Conservation (phyloP, 805 yeast species). For the Candida xyloterini region DNA sequence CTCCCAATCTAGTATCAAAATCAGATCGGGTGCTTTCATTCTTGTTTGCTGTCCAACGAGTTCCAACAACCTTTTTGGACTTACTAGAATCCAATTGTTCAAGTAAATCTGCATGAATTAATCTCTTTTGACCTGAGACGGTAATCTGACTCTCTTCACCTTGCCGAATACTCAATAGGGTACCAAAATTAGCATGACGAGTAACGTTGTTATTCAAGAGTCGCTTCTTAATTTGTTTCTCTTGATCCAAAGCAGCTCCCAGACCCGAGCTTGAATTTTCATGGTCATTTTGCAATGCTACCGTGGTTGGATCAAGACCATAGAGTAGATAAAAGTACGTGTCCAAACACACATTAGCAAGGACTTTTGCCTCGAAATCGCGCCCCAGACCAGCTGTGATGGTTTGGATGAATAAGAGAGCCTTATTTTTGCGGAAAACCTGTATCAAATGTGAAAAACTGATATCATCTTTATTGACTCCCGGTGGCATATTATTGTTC, state of each 20-base stretch:
- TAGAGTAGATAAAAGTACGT: slow-evolving; percentile 60
- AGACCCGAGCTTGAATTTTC: slow-evolving; percentile 32
- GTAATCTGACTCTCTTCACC: slow-evolving; percentile 57
- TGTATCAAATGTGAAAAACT: slow-evolving; percentile 54
- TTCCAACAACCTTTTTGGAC: slow-evolving; percentile 48
- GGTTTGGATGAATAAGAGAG: slow-evolving; percentile 68
- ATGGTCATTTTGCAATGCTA: slow-evolving; percentile 15
- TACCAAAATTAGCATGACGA: slow-evolving; percentile 90
- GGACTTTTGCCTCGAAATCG: slow-evolving; percentile 59
- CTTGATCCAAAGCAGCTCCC: slow-evolving; percentile 55
- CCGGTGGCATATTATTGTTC: slow-evolving; percentile 49
- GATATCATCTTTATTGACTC: slow-evolving; percentile 63
- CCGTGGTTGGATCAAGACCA: slow-evolving; percentile 45
- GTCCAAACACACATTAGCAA: slow-evolving; percentile 67
- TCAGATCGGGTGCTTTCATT: slow-evolving; percentile 29
- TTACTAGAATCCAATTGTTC: slow-evolving; percentile 65
- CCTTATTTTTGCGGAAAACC: slow-evolving; percentile 67
- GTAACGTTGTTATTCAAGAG: slow-evolving; percentile 24
- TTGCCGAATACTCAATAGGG: slow-evolving; percentile 70
- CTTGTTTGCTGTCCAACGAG: slow-evolving; percentile 12
- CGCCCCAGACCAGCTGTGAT: slow-evolving; percentile 60
- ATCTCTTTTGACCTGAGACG: slow-evolving; percentile 65
- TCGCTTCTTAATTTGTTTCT: slow-evolving; percentile 46
- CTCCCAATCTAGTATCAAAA: slow-evolving; percentile 28
- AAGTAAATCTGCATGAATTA: slow-evolving; percentile 44